These are phyloP conservation scores for Xylariaceae sp. DNA, from an alignment of 2,329 filamentous ascomycete genomes.

Conservation along the genomic window DNA sequence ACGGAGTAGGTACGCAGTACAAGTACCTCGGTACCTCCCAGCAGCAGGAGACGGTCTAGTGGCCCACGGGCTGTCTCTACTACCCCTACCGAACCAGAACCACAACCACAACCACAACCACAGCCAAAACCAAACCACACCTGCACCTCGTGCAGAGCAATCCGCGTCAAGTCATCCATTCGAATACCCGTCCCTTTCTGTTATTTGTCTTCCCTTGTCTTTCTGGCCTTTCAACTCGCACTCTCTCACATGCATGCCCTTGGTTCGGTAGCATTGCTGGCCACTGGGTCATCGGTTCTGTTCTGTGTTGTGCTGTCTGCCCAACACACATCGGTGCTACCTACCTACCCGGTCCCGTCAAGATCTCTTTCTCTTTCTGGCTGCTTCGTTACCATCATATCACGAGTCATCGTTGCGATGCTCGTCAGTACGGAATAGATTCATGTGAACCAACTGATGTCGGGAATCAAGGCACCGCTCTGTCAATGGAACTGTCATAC, in stretches of 20 bases:
- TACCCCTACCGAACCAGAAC: too few relatives aligned
- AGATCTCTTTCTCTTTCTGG: background rate
- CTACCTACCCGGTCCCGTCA: background rate
- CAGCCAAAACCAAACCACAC: background rate
- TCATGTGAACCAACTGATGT: too few relatives aligned
- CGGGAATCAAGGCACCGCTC: too few relatives aligned
- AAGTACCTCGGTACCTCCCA: too few relatives aligned
- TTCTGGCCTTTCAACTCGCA: background rate
- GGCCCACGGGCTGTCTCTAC: too few relatives aligned
- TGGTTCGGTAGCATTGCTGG: background rate
- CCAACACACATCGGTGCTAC: background rate
- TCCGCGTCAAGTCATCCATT: background rate
- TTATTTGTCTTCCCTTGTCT: background rate
- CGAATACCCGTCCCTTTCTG: background rate
- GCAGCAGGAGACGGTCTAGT: background rate
- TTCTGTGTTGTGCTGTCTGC: background rate
- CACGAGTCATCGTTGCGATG: background rate
- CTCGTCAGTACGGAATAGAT: too few relatives aligned
- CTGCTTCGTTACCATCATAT: background rate
- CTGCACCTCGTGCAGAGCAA: background rate
- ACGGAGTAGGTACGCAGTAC: too few relatives aligned
- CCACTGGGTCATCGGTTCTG: background rate
- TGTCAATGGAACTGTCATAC: too few relatives aligned
- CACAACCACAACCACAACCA: too few relatives aligned
- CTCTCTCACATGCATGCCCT: background rate